Conservation (phyloP, 2,329 filamentous ascomycete species). For the Lithohypha guttulata region DNA sequence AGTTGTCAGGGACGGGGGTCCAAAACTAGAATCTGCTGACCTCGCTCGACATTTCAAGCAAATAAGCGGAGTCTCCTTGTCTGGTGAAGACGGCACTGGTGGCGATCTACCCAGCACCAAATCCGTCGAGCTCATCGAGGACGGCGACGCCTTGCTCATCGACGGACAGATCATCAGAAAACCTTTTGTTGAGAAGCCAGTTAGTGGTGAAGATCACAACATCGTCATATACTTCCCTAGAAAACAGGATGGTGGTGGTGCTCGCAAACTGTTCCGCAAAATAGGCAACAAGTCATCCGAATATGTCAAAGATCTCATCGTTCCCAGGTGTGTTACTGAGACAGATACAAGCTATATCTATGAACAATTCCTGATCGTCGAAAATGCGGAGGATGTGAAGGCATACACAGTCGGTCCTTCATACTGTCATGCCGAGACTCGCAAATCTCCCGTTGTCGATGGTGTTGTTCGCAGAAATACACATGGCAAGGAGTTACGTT, state of each 20-base stretch:
- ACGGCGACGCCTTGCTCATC: constrained; percentile 77
- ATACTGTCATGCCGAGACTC: constrained; percentile 93
- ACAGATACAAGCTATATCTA: constrained; percentile 81
- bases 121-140: constrained; percentile 75
- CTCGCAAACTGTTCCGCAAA: constrained; percentile 85
- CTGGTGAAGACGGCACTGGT: constrained; percentile 58
- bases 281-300: constrained; percentile 99
- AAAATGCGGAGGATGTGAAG: constrained; percentile 97
- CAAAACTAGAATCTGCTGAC: constrained; percentile 64
- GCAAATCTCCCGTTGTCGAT: constrained; percentile 95
- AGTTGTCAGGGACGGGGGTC: constrained; percentile 86
- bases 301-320: constrained; percentile 63
- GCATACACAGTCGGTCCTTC: constrained; percentile 89
- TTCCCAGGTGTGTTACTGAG: constrained; percentile 74
- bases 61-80: constrained; percentile 64
- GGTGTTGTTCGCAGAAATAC: constrained; percentile 92
- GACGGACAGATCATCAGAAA: constrained; percentile 75
- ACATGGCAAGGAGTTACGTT: constrained; percentile 92
- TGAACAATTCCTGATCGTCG: constrained; percentile 91
- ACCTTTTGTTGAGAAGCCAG: constrained; percentile 95
- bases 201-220: constrained; percentile 97
- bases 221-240: constrained; percentile 95
- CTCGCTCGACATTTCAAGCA: constrained; percentile 70
- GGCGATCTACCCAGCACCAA: constrained; percentile 47
- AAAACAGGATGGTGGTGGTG: constrained; percentile 62